phyloP scores from a whole-genome alignment of 2,329 filamentous ascomycete genomes.

The Xylariales sp. region DNA sequence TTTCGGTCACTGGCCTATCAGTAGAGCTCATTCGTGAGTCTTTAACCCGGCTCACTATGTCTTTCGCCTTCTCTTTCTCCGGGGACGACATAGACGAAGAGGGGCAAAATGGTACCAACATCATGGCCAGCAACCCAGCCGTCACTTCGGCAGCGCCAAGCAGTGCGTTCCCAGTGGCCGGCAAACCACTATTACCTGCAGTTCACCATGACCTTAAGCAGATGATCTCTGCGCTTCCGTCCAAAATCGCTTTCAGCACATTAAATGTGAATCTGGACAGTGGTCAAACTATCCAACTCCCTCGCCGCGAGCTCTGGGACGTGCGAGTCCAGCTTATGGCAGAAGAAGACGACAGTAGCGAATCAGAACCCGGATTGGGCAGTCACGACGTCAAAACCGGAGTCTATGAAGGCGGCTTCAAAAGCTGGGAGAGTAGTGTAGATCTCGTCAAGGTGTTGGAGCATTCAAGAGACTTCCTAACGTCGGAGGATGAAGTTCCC shows the following conservation, averaged over 20 bases:
- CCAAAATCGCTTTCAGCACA: slow-evolving; percentile 66
- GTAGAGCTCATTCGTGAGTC: neutral
- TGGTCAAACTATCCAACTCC: slow-evolving; percentile 50
- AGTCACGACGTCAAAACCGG: slow-evolving; percentile 74
- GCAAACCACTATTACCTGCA: slow-evolving; percentile 55
- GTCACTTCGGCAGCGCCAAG: slow-evolving; percentile 22
- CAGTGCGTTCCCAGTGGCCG: slow-evolving; percentile 57
- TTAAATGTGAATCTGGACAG: slow-evolving; percentile 58
- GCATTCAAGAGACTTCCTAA: slow-evolving; percentile 31
- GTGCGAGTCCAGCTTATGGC: slow-evolving; percentile 78
- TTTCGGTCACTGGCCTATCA: slow-evolving; percentile 10
- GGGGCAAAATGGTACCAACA: slow-evolving; percentile 22
- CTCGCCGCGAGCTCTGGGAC: slow-evolving; percentile 76
- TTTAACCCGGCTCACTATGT: too few relatives aligned
- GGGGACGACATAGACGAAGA: slow-evolving; percentile 61
- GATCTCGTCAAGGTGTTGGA: slow-evolving; percentile 70
- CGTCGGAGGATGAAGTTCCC: slow-evolving; percentile 29
- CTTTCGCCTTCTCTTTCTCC: slow-evolving; percentile 58
- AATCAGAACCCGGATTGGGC: slow-evolving; percentile 47
- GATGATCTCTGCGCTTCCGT: slow-evolving; percentile 59
- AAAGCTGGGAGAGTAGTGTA: slow-evolving; percentile 83
- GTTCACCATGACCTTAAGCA: slow-evolving; percentile 43
- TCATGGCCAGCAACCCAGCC: slow-evolving; percentile 8
- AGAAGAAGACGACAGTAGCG: slow-evolving; percentile 48
- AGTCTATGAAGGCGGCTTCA: slow-evolving; percentile 83